Percentiles rank a stretch among this genome's conserved stretches.
Conservation (phyloP, 257 asterid genomes). For the Petunia axillaris region DNA sequence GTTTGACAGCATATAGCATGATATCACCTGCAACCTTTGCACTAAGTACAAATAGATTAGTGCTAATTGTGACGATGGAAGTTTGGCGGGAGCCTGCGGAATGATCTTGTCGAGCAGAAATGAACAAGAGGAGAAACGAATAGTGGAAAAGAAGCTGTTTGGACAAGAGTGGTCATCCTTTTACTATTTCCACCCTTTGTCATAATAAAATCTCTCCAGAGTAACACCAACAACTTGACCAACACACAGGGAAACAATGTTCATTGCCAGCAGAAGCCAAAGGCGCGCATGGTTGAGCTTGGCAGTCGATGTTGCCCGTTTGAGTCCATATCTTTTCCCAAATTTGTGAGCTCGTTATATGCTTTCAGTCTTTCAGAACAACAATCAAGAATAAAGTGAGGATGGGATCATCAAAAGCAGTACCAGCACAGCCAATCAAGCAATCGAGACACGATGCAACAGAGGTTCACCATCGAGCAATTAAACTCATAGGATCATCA, state of each 20-base stretch:
- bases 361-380: slow-evolving; percentile 14
- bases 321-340: slow-evolving; percentile 39
- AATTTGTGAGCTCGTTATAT: slow-evolving; percentile 48
- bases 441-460: background rate
- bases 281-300: slow-evolving; percentile 54
- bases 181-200: slow-evolving; percentile 73
- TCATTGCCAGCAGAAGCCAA: slow-evolving; percentile 63
- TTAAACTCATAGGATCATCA: background rate
- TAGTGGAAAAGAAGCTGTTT: slow-evolving; percentile 71
- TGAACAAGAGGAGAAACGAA: slow-evolving; percentile 58
- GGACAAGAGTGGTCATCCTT: slow-evolving; percentile 76
- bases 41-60: slow-evolving; percentile 61
- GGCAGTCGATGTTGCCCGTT: slow-evolving; percentile 37
- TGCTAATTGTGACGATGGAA: slow-evolving; percentile 36
- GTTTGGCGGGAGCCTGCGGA: slow-evolving; percentile 39
- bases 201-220: slow-evolving; percentile 73
- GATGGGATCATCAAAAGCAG: no score
- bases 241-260: slow-evolving; percentile 56
- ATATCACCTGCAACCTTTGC: slow-evolving; percentile 72
- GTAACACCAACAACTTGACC: slow-evolving; percentile 76
- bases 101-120: slow-evolving; percentile 43
- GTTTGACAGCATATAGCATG: slow-evolving; percentile 78
- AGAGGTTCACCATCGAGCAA: background rate
- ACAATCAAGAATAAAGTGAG: background rate
- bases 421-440: no score